phyloP scores from a whole-genome alignment of 2,329 filamentous ascomycete species.

The Phialophora expanda region DNA sequence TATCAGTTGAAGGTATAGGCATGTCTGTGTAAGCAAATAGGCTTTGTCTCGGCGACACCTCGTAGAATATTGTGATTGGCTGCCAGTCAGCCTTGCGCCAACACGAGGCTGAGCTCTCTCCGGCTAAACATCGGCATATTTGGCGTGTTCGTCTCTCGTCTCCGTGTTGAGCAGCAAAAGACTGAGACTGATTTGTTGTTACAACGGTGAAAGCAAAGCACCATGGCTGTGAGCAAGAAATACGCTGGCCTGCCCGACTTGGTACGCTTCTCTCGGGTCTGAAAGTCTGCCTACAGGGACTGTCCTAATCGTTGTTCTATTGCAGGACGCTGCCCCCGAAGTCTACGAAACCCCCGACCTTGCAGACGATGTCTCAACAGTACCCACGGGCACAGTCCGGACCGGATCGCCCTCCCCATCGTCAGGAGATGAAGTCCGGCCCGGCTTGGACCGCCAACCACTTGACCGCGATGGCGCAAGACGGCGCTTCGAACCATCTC shows the following conservation, averaged over 20 bases:
- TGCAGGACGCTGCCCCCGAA: constrained; percentile 85
- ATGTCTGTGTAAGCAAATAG: no score
- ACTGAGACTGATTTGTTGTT: neutral
- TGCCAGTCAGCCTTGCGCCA: no score
- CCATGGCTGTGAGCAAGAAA: constrained; percentile 78
- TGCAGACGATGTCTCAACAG: constrained; percentile 85
- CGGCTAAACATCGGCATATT: neutral
- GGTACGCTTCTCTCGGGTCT: constrained; percentile 52
- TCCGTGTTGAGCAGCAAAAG: neutral
- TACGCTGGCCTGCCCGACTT: constrained; percentile 81
- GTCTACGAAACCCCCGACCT: constrained; percentile 96
- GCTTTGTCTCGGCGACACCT: no score
- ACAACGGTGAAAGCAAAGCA: neutral
- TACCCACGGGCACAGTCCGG: constrained; percentile 65
- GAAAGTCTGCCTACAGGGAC: neutral
- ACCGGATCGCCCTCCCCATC: constrained; percentile 55
- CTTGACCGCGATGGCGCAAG: constrained; percentile 80
- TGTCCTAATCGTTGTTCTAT: neutral
- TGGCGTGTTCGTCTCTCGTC: neutral
- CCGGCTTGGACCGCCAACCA: constrained; percentile 75
- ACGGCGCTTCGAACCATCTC: constrained; percentile 74
- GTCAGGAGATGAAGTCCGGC: constrained; percentile 63
- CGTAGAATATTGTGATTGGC: no score
- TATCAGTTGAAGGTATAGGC: no score
- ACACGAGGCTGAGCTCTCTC: neutral